Evolutionary conservation across 306 rosid genomes (phyloP).

Genomic region (Calophaca sinica): DNA sequence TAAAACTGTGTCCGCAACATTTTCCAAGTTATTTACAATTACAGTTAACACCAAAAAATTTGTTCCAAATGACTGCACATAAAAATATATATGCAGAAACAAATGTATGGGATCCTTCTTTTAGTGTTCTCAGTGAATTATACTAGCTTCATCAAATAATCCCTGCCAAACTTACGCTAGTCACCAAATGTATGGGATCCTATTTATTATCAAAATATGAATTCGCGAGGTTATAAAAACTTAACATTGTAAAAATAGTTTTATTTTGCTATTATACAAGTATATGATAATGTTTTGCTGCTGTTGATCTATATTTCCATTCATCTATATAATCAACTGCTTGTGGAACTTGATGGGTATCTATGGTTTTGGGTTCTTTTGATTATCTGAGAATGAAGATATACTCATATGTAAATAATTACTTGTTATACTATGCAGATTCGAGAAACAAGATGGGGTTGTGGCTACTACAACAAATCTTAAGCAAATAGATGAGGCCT

Average conservation of each 20-base stretch:
- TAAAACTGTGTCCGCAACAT: too few relatives aligned
- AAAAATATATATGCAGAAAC: too few relatives aligned
- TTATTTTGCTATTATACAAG: slow-evolving; percentile 7
- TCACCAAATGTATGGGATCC: too few relatives aligned
- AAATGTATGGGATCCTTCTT: too few relatives aligned
- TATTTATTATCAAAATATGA: slow-evolving; percentile 29
- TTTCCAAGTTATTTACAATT: too few relatives aligned
- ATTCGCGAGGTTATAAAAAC: neutral
- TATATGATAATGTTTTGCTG: slow-evolving; percentile 18
- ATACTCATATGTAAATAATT: slow-evolving; percentile 15
- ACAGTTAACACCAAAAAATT: too few relatives aligned
- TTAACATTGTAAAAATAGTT: slow-evolving; percentile 14
- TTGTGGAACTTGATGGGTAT: slow-evolving; percentile 99
- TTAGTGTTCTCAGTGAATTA: too few relatives aligned
- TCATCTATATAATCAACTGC: slow-evolving; percentile 91
- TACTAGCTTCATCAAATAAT: too few relatives aligned
- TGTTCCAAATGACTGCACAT: too few relatives aligned
- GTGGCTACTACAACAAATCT: slow-evolving; percentile 98
- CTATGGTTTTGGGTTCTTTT: slow-evolving; percentile 44
- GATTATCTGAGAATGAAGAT: slow-evolving; percentile 36
- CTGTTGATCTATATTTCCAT: slow-evolving; percentile 31
- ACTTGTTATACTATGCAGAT: slow-evolving; percentile 57
- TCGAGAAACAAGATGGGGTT: slow-evolving; percentile 99
- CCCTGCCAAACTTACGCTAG: too few relatives aligned
- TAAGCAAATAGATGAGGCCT: slow-evolving; percentile 88